Base-by-base conservation (phyloP, 768 basidiomycete species). In the Kwoniella mangroviensis region DNA sequence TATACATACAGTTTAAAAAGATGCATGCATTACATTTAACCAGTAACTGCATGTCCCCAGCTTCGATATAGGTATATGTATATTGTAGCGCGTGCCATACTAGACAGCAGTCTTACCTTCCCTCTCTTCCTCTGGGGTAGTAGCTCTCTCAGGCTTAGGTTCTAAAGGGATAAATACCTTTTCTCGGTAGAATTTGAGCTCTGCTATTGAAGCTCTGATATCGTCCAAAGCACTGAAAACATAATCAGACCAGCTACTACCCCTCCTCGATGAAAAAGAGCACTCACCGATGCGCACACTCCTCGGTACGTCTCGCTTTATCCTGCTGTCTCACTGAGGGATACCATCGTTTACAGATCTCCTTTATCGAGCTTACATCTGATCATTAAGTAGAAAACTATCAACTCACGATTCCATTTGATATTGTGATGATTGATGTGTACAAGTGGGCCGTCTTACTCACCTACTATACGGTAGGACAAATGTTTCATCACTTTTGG, bases 131-230 rank as follows among this genome's bases (percentile, higher is more conserved):
- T 40, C 63, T 4, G 24, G 58, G 7, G 53, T 65, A 24, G 52
- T 54, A 11, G 40, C 26, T 17, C 64, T 28, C 10, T 22, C 61
- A 65, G 42, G n/a, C 22, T 13, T 15, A 1, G 68, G 67, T 53
- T 85, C 81, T 21, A 76, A 5, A 6, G 85, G 78, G 34, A 88
- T 74, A 78, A 95, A 95, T 64, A 94, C 86, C 75, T 90, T 89
- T 59, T 88, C 83, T 68, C 90, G 87, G 75, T 94, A 95, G 88
- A 90, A 93, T 72, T 88, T 82, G 53, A 95, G 85, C 79, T 95
- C 94, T 83, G 83, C 79, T 58, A 96, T 93, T 5, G 91, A 92
- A 40, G 87, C 86, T 52, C 84, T 85, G 68, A 95, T 94, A 75
- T 96, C 94, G 70, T 91, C 90, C 71, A 93, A 81, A 2, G 94